Evolutionary conservation across 176 grass and related monocot genomes (phyloP).

Genomic region (Miscanthus lutarioriparius): DNA sequence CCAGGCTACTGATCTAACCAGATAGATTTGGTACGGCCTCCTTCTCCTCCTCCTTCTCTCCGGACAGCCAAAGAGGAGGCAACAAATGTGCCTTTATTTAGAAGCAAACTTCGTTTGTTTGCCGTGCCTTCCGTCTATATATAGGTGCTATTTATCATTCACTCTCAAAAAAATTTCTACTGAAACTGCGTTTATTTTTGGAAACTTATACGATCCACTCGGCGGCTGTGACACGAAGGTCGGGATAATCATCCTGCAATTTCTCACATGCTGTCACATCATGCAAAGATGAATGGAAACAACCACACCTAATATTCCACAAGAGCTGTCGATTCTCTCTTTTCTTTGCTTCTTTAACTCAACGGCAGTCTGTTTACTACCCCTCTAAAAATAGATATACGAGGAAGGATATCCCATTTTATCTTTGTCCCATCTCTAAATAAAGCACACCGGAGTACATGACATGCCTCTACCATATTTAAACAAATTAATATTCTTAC

Average conservation of each 20-base stretch:
- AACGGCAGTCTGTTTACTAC: not conserved
- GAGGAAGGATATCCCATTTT: no score
- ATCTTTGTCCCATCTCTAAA: no score
- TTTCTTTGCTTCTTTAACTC: not conserved
- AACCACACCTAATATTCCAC: not conserved
- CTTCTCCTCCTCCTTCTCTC: slow-evolving; percentile 13
- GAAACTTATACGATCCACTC: not conserved
- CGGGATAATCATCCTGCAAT: not conserved
- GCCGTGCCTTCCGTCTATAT: slow-evolving; percentile 14
- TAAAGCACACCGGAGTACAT: no score
- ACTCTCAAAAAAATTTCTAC: not conserved
- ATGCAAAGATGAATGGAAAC: not conserved
- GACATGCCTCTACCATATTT: no score
- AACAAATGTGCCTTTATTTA: slow-evolving; percentile 37
- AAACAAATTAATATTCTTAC: no score
- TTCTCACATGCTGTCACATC: not conserved
- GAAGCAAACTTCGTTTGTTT: not conserved
- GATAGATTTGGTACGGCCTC: slow-evolving; percentile 20
- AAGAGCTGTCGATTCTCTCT: not conserved
- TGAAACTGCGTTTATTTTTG: slow-evolving; percentile 23
- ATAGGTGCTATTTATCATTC: slow-evolving; percentile 10
- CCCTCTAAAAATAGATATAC: not conserved
- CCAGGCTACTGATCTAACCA: slow-evolving; percentile 15
- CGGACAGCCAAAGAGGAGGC: slow-evolving; percentile 40
- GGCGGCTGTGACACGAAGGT: not conserved